Percentiles rank a stretch among this genome's conserved stretches.
phyloP scores from a whole-genome alignment of 176 grass and related monocot species.

The Miscanthus lutarioriparius region DNA sequence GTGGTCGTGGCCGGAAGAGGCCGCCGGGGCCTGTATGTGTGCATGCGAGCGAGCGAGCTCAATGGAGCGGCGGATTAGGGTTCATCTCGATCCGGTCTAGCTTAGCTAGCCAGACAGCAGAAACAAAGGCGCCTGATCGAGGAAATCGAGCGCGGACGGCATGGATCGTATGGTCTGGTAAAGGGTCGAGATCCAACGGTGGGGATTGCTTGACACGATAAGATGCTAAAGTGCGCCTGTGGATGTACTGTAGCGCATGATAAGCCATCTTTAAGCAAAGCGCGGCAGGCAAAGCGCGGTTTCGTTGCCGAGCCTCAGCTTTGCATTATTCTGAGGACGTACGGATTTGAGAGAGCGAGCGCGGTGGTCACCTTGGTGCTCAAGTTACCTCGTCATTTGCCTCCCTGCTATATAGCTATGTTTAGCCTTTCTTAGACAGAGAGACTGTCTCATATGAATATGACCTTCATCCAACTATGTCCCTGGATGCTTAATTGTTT shows the following conservation, averaged over 20 bases:
- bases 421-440: too few species aligned
- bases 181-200: conserved; percentile 12
- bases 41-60: not conserved
- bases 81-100: not conserved
- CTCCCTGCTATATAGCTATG: too few species aligned
- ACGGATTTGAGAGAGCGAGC: not conserved
- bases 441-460: too few species aligned
- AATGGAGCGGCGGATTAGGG: not conserved
- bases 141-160: conserved; percentile 32
- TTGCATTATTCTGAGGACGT: not conserved
- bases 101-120: not conserved
- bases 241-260: conserved; percentile 39
- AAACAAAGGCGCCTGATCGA: conserved; percentile 31
- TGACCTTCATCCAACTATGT: too few species aligned
- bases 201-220: conserved; percentile 20
- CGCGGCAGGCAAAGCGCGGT: not conserved
- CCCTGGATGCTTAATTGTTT: too few species aligned
- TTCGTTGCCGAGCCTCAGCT: not conserved
- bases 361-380: too few species aligned
- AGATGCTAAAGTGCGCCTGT: conserved; percentile 44
- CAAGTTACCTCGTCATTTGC: not conserved
- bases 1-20: not conserved
- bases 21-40: not conserved
- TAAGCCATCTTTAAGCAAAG: conserved; percentile 26
- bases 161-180: not conserved